Evolutionary conservation across 192 early-diverging fungal species (phyloP).

Genomic region (Cladochytrium replicatum): DNA sequence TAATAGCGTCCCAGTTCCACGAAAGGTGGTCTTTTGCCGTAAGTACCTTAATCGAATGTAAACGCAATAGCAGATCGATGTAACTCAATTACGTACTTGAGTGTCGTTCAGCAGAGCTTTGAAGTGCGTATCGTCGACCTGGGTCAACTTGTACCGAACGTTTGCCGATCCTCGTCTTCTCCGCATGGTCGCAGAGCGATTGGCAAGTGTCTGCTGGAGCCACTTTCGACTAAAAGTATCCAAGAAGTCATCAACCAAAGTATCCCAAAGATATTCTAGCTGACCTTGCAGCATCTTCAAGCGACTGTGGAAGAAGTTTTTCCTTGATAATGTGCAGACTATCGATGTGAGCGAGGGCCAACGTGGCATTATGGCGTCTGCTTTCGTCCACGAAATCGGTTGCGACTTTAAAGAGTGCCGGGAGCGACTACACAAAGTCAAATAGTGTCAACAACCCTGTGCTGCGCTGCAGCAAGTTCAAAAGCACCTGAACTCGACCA

Average conservation of each 20-base stretch:
- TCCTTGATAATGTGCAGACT: constrained; percentile 35
- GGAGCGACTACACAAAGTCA: constrained; percentile 43
- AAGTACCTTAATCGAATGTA: constrained; percentile 39
- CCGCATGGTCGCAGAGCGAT: constrained; percentile 1
- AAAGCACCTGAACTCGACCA: constrained; percentile 38
- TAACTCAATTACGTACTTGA: constrained; percentile 39
- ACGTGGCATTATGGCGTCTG: constrained; percentile 62
- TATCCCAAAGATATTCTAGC: background rate
- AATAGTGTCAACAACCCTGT: constrained; percentile 3
- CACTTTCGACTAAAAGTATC: background rate
- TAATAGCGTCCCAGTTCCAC: constrained; percentile 70
- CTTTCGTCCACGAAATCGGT: constrained; percentile 65
- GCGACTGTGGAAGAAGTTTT: constrained; percentile 9
- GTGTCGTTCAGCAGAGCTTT: constrained; percentile 54
- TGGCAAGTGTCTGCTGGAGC: background rate
- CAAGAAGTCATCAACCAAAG: background rate
- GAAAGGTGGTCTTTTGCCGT: constrained; percentile 61
- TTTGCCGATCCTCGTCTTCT: constrained; percentile 8
- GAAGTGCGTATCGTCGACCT: constrained; percentile 67
- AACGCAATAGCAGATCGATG: background rate
- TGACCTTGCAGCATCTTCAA: background rate
- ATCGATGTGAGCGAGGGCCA: constrained; percentile 67
- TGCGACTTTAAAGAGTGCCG: constrained; percentile 62
- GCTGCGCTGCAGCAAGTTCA: constrained; percentile 7
- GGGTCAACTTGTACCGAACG: constrained; percentile 43